phyloP scores from a whole-genome alignment of 2,329 filamentous ascomycete species.

The Xylaria sp. region DNA sequence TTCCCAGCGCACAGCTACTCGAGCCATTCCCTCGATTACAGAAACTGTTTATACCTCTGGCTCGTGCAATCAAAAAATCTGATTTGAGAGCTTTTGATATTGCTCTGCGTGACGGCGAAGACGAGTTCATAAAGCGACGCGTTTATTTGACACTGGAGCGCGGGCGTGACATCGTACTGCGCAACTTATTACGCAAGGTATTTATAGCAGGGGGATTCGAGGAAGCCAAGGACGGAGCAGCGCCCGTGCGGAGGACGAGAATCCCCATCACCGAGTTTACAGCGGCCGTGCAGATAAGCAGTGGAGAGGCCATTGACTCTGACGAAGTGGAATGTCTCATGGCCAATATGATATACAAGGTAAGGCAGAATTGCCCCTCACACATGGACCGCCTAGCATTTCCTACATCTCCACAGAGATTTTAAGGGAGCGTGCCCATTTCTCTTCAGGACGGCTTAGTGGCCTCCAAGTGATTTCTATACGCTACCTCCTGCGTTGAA shows the following conservation, averaged over 20 bases:
- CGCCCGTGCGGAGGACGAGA: slow-evolving; percentile 76
- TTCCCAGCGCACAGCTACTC: slow-evolving; percentile 79
- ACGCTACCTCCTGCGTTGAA: not conserved
- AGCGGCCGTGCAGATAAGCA: slow-evolving; percentile 82
- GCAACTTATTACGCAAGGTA: slow-evolving; percentile 92
- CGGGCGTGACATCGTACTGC: slow-evolving; percentile 88
- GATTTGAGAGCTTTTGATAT: slow-evolving; percentile 86
- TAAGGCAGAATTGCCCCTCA: slow-evolving; percentile 54
- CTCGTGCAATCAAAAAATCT: slow-evolving; percentile 81
- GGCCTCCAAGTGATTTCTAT: not conserved
- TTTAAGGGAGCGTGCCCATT: not conserved
- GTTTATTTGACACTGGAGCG: slow-evolving; percentile 96
- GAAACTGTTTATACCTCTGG: slow-evolving; percentile 80
- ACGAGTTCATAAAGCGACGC: slow-evolving; percentile 91
- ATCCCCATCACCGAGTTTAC: slow-evolving; percentile 86
- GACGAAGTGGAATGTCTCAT: slow-evolving; percentile 97
- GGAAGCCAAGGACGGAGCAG: slow-evolving; percentile 74
- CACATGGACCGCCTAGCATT: slow-evolving; percentile 3
- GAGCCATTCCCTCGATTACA: slow-evolving; percentile 80
- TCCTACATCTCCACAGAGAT: slow-evolving; percentile 1
- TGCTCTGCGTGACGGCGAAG: slow-evolving; percentile 82
- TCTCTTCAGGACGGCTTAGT: not conserved
- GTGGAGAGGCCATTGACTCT: slow-evolving; percentile 74
- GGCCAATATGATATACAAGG: slow-evolving; percentile 99
- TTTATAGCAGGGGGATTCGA: slow-evolving; percentile 87